These are phyloP conservation scores for Microthyrium microscopicum DNA, from an alignment of 2,329 filamentous ascomycete genomes.

Conservation along the genomic window DNA sequence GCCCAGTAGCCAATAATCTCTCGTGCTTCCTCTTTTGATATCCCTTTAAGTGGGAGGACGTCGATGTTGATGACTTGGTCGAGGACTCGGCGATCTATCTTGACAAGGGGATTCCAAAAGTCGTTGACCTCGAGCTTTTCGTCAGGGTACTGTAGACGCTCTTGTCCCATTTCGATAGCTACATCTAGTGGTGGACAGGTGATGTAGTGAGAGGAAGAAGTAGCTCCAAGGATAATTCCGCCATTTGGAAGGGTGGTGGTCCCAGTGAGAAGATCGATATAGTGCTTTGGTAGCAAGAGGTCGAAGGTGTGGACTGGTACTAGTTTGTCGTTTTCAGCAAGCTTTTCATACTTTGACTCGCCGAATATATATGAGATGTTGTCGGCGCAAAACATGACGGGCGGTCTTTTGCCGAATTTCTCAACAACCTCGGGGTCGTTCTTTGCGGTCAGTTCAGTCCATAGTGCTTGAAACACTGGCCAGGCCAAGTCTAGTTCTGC, in stretches of 20 bases:
- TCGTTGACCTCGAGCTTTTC: not conserved
- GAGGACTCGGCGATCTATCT: constrained; percentile 35
- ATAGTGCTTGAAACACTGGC: constrained; percentile 65
- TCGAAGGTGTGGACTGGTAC: constrained; percentile 75
- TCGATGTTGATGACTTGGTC: constrained; percentile 28
- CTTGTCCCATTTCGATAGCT: constrained; percentile 30
- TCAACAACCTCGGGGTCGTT: not conserved
- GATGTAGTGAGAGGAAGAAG: constrained; percentile 52
- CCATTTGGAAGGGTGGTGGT: constrained; percentile 45
- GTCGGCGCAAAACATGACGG: constrained; percentile 62
- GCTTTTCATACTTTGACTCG: constrained; percentile 55
- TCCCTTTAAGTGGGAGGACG: constrained; percentile 42
- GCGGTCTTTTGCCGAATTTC: constrained; percentile 31
- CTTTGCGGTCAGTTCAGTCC: constrained; percentile 54
- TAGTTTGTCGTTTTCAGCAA: constrained; percentile 33
- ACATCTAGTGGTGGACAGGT: constrained; percentile 50
- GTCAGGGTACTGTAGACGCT: not conserved
- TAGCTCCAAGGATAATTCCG: constrained; percentile 61
- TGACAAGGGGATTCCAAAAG: constrained; percentile 35
- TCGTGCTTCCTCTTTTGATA: constrained; percentile 59
- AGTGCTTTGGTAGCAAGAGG: constrained; percentile 57
- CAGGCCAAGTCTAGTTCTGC: constrained; percentile 64
- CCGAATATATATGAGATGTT: constrained; percentile 69
- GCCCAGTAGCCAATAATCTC: constrained; percentile 88
- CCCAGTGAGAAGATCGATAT: constrained; percentile 55